These are phyloP conservation scores for Naganishia kalamii DNA, from an alignment of 768 basidiomycete species.

Conservation along the genomic window DNA sequence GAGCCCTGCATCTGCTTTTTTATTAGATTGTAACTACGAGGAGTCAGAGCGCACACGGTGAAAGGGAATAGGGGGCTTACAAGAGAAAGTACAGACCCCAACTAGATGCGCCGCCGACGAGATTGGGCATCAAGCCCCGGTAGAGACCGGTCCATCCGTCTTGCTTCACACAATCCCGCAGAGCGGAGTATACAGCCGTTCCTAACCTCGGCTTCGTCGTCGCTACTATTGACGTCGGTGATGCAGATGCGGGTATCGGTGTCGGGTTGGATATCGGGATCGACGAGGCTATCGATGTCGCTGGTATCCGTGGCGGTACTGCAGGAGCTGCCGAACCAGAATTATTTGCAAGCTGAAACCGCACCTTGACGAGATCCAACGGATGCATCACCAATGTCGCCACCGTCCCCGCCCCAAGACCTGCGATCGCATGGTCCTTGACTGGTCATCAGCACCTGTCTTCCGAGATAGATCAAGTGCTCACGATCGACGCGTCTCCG, in stretches of 20 bases:
- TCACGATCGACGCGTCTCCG: conserved; percentile 38
- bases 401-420: conserved; percentile 83
- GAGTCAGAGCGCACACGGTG: background rate
- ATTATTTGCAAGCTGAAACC: conserved; percentile 77
- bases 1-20: conserved; percentile 65
- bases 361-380: conserved; percentile 88
- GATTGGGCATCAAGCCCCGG: conserved; percentile 79
- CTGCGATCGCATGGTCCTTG: conserved; percentile 91
- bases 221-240: conserved; percentile 11
- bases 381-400: conserved; percentile 96
- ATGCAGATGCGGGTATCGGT: background rate
- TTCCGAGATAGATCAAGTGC: background rate
- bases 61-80: conserved; percentile 54
- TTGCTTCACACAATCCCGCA: conserved; percentile 64
- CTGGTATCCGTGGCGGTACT: no score
- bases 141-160: conserved; percentile 84
- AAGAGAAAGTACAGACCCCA: conserved; percentile 99
- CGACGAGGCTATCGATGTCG: conserved; percentile 1
- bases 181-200: conserved; percentile 62
- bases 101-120: conserved; percentile 88
- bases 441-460: background rate
- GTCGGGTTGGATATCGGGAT: conserved; percentile 14
- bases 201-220: conserved; percentile 37
- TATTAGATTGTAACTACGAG: conserved; percentile 77
- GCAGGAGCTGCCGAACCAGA: conserved; percentile 37